A percentile compares a stretch with the other conserved stretches of the same genome.
phyloP scores from a whole-genome alignment of 2,329 filamentous ascomycete genomes.

The Plenodomus tracheiphilus region DNA sequence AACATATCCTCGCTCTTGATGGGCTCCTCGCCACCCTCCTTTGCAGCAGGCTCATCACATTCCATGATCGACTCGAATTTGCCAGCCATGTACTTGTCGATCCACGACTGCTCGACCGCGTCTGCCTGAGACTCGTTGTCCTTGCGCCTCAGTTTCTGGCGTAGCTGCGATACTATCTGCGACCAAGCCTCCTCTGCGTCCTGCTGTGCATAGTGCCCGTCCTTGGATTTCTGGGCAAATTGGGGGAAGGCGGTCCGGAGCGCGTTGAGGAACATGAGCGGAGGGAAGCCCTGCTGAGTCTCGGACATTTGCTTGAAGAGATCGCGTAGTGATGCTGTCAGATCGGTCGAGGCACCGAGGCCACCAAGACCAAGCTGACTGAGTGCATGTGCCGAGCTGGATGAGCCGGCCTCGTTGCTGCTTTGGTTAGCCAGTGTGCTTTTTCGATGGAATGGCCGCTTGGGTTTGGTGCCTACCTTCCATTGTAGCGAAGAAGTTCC shows the following conservation, averaged over 20 bases:
- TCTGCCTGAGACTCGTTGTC: constrained; percentile 49
- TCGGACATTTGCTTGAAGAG: constrained; percentile 88
- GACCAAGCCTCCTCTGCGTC: constrained; percentile 99
- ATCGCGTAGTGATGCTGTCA: constrained; percentile 76
- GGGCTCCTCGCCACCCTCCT: constrained; percentile 72
- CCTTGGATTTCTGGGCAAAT: constrained; percentile 86
- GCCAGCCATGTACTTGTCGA: constrained; percentile 89
- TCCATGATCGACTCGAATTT: constrained; percentile 76
- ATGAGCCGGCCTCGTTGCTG: constrained; percentile 34
- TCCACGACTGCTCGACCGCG: constrained; percentile 65
- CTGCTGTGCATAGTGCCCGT: constrained; percentile 89
- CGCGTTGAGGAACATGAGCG: constrained; percentile 78
- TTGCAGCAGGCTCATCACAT: constrained; percentile 80
- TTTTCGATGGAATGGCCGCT: background rate
- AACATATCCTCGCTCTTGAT: constrained; percentile 73
- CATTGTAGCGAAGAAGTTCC: constrained; percentile 67
- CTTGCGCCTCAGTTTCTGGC: constrained; percentile 73
- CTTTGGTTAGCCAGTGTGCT: background rate
- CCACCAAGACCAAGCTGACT: constrained; percentile 61
- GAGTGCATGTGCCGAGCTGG: constrained; percentile 39
- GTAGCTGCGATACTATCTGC: constrained; percentile 83
- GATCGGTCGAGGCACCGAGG: constrained; percentile 65
- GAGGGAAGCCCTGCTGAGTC: constrained; percentile 85
- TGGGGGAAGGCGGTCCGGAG: constrained; percentile 83
- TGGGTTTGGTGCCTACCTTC: constrained; percentile 31